phyloP scores from a whole-genome alignment of 352 stramenopile species.

The Paralagenidium karlingii region DNA sequence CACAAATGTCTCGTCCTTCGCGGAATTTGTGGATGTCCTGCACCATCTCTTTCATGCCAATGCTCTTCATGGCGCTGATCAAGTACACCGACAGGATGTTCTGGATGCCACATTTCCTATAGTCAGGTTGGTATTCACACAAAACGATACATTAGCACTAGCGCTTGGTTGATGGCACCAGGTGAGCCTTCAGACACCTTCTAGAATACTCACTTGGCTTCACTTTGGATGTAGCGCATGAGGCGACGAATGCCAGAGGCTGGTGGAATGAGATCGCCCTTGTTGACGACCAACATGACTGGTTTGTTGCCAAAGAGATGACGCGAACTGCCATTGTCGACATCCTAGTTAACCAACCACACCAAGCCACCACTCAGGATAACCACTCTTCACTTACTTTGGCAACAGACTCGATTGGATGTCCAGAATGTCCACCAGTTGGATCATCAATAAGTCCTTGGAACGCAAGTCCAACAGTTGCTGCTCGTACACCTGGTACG shows the following conservation, averaged over 20 bases:
- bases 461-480: slow-evolving; percentile 72
- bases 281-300: slow-evolving; percentile 86
- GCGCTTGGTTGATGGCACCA: too few relatives aligned
- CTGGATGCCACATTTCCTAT: slow-evolving; percentile 48
- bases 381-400: slow-evolving; percentile 19
- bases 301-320: slow-evolving; percentile 76
- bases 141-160: neutral
- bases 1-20: slow-evolving; percentile 78
- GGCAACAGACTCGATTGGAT: slow-evolving; percentile 81
- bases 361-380: neutral
- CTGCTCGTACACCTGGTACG: slow-evolving; percentile 81
- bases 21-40: slow-evolving; percentile 62
- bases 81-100: slow-evolving; percentile 72
- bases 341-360: too few relatives aligned
- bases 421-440: slow-evolving; percentile 88
- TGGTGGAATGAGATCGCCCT: slow-evolving; percentile 79
- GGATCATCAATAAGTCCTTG: slow-evolving; percentile 85
- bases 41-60: slow-evolving; percentile 82
- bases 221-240: slow-evolving; percentile 61
- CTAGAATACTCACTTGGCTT: slow-evolving; percentile 37
- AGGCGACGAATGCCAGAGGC: slow-evolving; percentile 74
- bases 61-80: slow-evolving; percentile 74
- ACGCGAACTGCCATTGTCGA: slow-evolving; percentile 16
- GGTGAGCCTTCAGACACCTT: neutral
- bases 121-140: neutral